Base-by-base conservation (phyloP, 2,329 filamentous ascomycete species). In the Sphaerulina populicola region DNA sequence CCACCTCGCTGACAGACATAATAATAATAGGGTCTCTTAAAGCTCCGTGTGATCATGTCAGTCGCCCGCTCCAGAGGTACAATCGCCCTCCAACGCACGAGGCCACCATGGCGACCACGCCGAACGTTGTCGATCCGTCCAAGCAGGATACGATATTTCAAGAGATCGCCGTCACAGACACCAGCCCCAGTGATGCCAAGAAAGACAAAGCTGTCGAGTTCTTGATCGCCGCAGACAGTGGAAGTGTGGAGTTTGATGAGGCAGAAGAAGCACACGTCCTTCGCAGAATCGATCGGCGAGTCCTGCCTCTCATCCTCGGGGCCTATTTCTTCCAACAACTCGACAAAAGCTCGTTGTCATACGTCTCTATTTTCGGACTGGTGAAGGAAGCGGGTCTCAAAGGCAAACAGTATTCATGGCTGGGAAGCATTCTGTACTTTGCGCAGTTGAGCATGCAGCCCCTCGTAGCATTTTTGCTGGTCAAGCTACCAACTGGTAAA, bases 251-350 rank as follows among this genome's bases (percentile, higher is more conserved):
- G 37, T 69, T 79, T 6, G 76, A 75, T 0, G 66, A 72, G 0
- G 73, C 71, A 40, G 77, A 78, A 59, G 77, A 80, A 62, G 68
- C 68, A 44, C 67, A 71, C 43, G 71, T 78, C 3, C 65, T 78
- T 39, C 69, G 70, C 33, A 71, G 70, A 55, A 77, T 78, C 51
- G 76, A 78, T 59, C 60, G 73, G 12, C 63, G 70, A 47, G 69
- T 79, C n/a, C 65, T 78, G 6, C 75, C 76, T 0, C 70, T 77
- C 46, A 75, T 83, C 53, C 69, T 82, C 5, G 72, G 72, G 5
- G 77, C 81, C 14, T 83, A 83, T 65, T 82, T 80, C 60, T 71
- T 83, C 1, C 80, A 83, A 56, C 75, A 75, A 11, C 69, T 82
- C 6, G 80, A 83, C 68, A 83, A 83, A 62, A 74, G 75, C 40